Percentiles rank a stretch among this genome's conserved stretches.
Conservation (phyloP, 176 grass and related monocot genomes). For the Rhipidocladum racemiflorum region DNA sequence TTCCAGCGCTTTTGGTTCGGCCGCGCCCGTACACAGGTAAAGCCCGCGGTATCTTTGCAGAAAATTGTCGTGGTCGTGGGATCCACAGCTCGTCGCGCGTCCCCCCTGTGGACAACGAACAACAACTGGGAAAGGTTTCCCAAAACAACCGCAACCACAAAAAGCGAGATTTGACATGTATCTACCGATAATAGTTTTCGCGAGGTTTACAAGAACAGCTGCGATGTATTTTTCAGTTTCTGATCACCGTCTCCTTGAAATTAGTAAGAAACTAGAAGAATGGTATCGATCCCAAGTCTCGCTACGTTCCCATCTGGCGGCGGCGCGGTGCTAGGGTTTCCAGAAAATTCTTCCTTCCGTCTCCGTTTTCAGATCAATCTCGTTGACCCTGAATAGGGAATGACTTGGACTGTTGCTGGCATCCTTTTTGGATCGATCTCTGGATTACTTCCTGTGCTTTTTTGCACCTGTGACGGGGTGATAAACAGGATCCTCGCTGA, state of each 20-base stretch:
- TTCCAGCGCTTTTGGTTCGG: not conserved
- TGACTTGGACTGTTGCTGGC: too few species aligned
- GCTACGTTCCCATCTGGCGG: too few species aligned
- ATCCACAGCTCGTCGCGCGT: not conserved
- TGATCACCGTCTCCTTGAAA: not conserved
- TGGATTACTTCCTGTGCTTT: too few species aligned
- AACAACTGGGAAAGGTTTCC: not conserved
- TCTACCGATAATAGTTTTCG: not conserved
- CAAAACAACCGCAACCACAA: not conserved
- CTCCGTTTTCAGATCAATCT: too few species aligned
- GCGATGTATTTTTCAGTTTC: not conserved
- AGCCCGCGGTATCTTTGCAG: conserved; percentile 24
- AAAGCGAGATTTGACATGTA: not conserved
- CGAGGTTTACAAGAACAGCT: not conserved
- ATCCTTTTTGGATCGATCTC: too few species aligned
- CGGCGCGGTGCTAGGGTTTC: too few species aligned
- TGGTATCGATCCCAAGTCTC: too few species aligned
- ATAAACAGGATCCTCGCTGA: too few species aligned
- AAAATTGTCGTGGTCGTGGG: not conserved
- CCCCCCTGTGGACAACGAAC: not conserved
- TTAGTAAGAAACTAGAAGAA: not conserved
- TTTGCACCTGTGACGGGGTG: too few species aligned
- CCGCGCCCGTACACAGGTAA: not conserved
- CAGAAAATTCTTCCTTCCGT: too few species aligned
- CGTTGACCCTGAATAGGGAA: too few species aligned